Conservation (phyloP, 2,329 filamentous ascomycete genomes). For the Tothia fuscella region DNA sequence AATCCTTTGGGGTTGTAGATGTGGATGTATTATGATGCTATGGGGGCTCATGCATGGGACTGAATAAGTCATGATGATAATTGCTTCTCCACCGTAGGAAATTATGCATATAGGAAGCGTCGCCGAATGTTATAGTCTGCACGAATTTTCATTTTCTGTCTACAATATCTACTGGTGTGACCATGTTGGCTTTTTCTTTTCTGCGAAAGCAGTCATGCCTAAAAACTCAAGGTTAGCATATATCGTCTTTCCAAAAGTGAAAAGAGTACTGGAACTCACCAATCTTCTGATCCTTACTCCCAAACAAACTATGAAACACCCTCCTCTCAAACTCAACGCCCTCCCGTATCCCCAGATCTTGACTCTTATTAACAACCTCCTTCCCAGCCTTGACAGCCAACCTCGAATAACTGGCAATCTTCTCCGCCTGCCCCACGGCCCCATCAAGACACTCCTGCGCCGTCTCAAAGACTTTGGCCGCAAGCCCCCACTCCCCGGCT, state of each 20-base stretch:
- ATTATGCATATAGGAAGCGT: too few relatives aligned
- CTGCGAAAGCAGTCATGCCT: conserved; percentile 82
- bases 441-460: conserved; percentile 74
- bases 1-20: conserved; percentile 18
- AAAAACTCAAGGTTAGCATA: conserved; percentile 10
- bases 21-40: background rate
- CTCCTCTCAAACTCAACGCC: conserved; percentile 91
- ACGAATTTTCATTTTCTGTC: background rate
- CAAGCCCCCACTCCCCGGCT: conserved; percentile 83
- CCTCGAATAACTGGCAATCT: conserved; percentile 73
- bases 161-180: conserved; percentile 51
- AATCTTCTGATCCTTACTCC: conserved; percentile 93
- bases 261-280: conserved; percentile 37
- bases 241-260: too few relatives aligned
- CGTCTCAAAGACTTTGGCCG: conserved; percentile 66
- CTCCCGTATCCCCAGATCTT: conserved; percentile 76
- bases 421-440: conserved; percentile 72
- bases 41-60: background rate
- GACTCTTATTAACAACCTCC: conserved; percentile 99
- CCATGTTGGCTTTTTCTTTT: conserved; percentile 92
- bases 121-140: too few relatives aligned
- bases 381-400: conserved; percentile 86
- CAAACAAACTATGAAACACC: conserved; percentile 87
- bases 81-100: too few relatives aligned
- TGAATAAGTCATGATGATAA: background rate